These are phyloP conservation scores for Spirogloea muscicola DNA, from an alignment of 139 green algal genomes.

Conservation along the genomic window DNA sequence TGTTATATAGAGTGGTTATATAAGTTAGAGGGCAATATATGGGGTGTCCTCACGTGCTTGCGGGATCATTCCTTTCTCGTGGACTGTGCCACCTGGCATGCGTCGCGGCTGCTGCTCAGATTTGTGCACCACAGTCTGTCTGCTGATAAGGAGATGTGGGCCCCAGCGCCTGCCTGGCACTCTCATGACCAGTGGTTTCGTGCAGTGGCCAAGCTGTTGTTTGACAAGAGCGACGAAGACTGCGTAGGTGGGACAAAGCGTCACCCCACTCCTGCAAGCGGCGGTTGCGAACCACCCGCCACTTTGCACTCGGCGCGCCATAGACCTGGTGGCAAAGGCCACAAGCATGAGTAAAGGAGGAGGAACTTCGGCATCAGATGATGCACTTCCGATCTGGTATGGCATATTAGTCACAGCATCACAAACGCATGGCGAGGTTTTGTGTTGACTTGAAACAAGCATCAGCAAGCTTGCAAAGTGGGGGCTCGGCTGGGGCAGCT, in stretches of 20 bases:
- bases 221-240: not conserved
- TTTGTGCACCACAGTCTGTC: not conserved
- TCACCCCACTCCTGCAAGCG: constrained; percentile 23
- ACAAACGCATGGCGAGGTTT: too few relatives aligned
- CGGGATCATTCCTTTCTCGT: constrained; percentile 29
- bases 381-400: too few relatives aligned
- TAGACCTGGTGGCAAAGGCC: constrained; percentile 3
- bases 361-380: too few relatives aligned
- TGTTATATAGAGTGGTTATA: not conserved
- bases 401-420: too few relatives aligned
- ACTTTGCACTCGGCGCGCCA: not conserved
- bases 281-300: constrained; percentile 6
- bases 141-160: too few relatives aligned
- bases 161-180: not conserved
- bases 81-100: constrained; percentile 19
- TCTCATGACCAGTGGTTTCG: not conserved
- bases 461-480: too few relatives aligned
- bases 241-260: not conserved
- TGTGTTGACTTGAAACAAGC: too few relatives aligned
- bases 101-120: not conserved
- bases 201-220: too few relatives aligned
- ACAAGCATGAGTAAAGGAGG: not conserved
- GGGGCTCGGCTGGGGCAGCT: too few relatives aligned
- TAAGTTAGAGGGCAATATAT: not conserved
- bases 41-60: constrained; percentile 9